Percentiles rank a stretch among this genome's conserved stretches.
phyloP scores from a whole-genome alignment of 768 basidiomycete species.

The Butyriboletus loyo region DNA sequence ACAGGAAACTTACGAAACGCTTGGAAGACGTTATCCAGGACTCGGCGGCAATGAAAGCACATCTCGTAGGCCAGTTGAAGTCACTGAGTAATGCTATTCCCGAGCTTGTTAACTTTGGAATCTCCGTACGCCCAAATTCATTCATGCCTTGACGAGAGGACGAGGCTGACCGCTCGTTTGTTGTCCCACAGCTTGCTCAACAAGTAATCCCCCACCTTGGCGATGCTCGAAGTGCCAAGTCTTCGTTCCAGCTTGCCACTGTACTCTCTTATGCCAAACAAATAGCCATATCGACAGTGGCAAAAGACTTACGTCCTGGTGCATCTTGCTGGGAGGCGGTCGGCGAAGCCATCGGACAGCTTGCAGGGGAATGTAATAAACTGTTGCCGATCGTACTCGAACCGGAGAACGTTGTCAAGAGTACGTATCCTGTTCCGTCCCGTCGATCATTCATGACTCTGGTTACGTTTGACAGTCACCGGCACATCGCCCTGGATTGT shows the following conservation, averaged over 20 bases:
- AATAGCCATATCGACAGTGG: conserved; percentile 67
- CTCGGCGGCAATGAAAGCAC: conserved; percentile 66
- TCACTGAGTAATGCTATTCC: conserved; percentile 68
- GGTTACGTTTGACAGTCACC: conserved; percentile 45
- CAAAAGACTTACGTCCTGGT: conserved; percentile 63
- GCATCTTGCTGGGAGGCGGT: conserved; percentile 77
- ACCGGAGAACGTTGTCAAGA: conserved; percentile 70
- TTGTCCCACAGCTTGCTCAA: conserved; percentile 72
- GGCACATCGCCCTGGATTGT: conserved; percentile 83
- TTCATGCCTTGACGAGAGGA: neutral
- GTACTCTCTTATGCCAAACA: conserved; percentile 72
- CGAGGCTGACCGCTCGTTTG: neutral
- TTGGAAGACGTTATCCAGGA: conserved; percentile 76
- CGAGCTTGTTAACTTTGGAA: conserved; percentile 87
- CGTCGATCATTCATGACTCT: neutral
- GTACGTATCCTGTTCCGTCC: conserved; percentile 41
- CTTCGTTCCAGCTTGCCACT: conserved; percentile 69
- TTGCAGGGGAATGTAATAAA: conserved; percentile 68
- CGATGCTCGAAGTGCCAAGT: conserved; percentile 75
- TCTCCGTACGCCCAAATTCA: conserved; percentile 55
- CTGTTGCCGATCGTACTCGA: conserved; percentile 73
- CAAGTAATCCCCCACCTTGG: conserved; percentile 82
- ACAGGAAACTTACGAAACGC: conserved; percentile 83
- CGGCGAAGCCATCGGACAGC: conserved; percentile 59
- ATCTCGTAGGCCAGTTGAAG: conserved; percentile 71